phyloP scores from a whole-genome alignment of 2,329 filamentous ascomycete species.

The Trichoderma oligosporum region DNA sequence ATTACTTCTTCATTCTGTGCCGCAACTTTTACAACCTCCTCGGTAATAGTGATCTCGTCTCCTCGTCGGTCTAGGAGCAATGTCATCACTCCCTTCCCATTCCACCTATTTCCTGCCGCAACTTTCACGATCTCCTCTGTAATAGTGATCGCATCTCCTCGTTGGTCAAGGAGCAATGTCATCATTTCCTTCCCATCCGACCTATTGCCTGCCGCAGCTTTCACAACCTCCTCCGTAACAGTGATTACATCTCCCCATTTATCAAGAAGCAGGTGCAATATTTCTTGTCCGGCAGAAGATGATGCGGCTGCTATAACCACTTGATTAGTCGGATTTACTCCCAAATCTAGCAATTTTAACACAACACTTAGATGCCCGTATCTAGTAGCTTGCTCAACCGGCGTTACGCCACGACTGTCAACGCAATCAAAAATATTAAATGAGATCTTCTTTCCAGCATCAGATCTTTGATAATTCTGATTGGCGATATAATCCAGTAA shows the following conservation, averaged over 20 bases:
- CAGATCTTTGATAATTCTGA: no score
- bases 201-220: conserved; percentile 16
- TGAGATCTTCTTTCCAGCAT: no score
- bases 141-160: not conserved
- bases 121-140: no score
- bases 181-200: conserved; percentile 16
- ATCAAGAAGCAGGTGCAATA: conserved; percentile 19
- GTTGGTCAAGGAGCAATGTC: not conserved
- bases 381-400: no score
- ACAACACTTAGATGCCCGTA: no score
- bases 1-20: no score
- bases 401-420: conserved; percentile 14
- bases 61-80: no score
- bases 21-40: no score
- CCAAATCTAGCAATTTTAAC: conserved; percentile 18
- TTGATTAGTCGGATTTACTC: conserved; percentile 18
- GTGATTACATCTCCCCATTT: conserved; percentile 14
- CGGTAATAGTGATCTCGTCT: no score
- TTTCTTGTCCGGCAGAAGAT: not conserved
- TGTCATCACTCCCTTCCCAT: no score
- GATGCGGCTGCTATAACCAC: conserved; percentile 15
- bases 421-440: no score
- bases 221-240: conserved; percentile 21
- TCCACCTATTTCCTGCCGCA: no score
- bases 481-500: conserved; percentile 12